These are phyloP conservation scores for Colletotrichum sp. DNA, from an alignment of 2,329 filamentous ascomycete species.

Conservation along the genomic window DNA sequence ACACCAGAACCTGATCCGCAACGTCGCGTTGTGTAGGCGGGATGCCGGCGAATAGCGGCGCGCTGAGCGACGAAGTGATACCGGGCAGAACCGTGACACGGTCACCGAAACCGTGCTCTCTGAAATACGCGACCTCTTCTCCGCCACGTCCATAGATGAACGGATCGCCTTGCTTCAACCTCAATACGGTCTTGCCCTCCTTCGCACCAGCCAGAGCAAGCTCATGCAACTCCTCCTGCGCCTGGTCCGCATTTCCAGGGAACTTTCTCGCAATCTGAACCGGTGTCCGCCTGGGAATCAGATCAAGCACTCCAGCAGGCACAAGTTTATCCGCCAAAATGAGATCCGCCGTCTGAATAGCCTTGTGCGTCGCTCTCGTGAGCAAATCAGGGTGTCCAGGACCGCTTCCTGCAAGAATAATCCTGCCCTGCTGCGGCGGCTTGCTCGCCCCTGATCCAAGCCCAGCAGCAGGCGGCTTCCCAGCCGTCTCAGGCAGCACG, in stretches of 20 bases:
- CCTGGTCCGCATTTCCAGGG: slow-evolving; percentile 92
- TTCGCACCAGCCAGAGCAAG: slow-evolving; percentile 72
- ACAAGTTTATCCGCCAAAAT: slow-evolving; percentile 87
- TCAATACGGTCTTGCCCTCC: slow-evolving; percentile 78
- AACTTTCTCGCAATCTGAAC: slow-evolving; percentile 97
- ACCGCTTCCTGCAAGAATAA: slow-evolving; percentile 90
- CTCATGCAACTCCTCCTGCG: slow-evolving; percentile 86
- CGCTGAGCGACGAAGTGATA: slow-evolving; percentile 86
- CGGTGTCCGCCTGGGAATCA: slow-evolving; percentile 87
- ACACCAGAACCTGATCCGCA: slow-evolving; percentile 92
- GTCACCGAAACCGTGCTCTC: slow-evolving; percentile 69
- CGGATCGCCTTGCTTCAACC: slow-evolving; percentile 95
- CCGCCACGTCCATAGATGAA: slow-evolving; percentile 96
- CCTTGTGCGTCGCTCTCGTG: slow-evolving; percentile 80
- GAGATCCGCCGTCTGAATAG: slow-evolving; percentile 77
- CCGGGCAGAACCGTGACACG: slow-evolving; percentile 79
- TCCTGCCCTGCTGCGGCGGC: slow-evolving; percentile 60
- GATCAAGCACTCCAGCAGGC: slow-evolving; percentile 81
- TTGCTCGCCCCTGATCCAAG: neutral
- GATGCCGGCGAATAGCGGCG: slow-evolving; percentile 86
- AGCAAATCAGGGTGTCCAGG: slow-evolving; percentile 93
- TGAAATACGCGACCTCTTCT: slow-evolving; percentile 89
- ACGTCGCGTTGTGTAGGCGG: slow-evolving; percentile 89
- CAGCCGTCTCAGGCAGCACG: neutral
- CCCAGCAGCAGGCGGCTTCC: neutral